phyloP scores from a whole-genome alignment of 768 basidiomycete species.

The Pulveroboletus frians region DNA sequence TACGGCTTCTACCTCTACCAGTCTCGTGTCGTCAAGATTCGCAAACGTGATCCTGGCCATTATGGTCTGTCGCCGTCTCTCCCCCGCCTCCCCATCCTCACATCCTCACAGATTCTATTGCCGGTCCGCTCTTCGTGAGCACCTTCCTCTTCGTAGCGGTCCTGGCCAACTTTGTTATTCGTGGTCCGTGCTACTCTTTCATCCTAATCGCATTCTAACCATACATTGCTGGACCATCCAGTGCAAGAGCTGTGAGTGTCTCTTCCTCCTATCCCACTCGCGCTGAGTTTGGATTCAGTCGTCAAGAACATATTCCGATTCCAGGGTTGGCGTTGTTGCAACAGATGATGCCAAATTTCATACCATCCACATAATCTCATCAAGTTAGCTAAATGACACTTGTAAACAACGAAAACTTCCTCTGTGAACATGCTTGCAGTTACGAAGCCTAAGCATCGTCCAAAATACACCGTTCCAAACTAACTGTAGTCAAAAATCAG shows the following conservation, averaged over 20 bases:
- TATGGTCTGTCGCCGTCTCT: slow-evolving; percentile 57
- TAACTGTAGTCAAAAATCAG: not conserved
- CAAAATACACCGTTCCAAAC: not conserved
- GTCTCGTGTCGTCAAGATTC: slow-evolving; percentile 85
- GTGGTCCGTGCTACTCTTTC: slow-evolving; percentile 49
- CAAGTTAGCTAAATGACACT: not conserved
- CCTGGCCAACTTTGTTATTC: slow-evolving; percentile 80
- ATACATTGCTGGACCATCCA: slow-evolving; percentile 18
- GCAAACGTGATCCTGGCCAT: slow-evolving; percentile 78
- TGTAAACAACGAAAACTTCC: not conserved
- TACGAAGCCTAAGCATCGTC: not conserved
- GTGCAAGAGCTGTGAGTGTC: slow-evolving; percentile 56
- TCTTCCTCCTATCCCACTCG: not conserved
- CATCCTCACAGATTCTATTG: slow-evolving; percentile 56
- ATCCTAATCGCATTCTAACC: slow-evolving; percentile 2
- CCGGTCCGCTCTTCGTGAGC: slow-evolving; percentile 82
- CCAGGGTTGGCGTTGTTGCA: slow-evolving; percentile 27
- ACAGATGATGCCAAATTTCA: slow-evolving; percentile 18
- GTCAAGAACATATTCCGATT: slow-evolving; percentile 24
- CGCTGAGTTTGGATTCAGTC: slow-evolving; percentile 12
- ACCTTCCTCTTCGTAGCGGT: slow-evolving; percentile 81
- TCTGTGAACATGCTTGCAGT: not conserved
- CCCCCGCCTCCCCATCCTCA: not conserved
- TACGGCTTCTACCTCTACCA: slow-evolving; percentile 89
- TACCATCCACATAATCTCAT: slow-evolving; percentile 9